Base-by-base conservation (phyloP, 2,329 filamentous ascomycete species). In the Thelonectria rubi region DNA sequence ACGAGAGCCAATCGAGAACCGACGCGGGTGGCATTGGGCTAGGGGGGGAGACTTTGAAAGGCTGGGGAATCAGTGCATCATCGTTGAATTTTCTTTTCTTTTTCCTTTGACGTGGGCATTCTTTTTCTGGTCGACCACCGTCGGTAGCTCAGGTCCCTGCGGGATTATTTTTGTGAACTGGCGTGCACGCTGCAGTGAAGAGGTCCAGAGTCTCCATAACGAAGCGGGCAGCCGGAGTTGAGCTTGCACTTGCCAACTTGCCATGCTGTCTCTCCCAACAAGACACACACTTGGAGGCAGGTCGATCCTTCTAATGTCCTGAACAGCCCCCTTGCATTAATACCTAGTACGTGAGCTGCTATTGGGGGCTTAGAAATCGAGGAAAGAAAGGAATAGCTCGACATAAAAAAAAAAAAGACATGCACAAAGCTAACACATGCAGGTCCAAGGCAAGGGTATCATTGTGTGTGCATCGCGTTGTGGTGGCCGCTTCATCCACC, bases 91-190 rank as follows among this genome's bases (percentile, higher is more conserved):
- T 37, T 37, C 10, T 37, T 37, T 37, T 6, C 34, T 37, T 37
- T 37, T 37, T 37, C 14, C 34, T 37, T 37, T 15, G 6, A 6
- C 34, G 8, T 37, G 9, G 10, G 10, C 11, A 37, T 37, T 15
- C 12, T 37, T 37, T 37, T 37, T 30, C 26, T 30, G 26, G 26
- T 30, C 26, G 26, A 30, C 26, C 26, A 30, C 26, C 26, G 26
- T 48, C 20, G 10, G 24, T 32, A 17, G 26, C 46, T 30, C 20
- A n/a, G 43, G 24, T 17, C 45, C 24, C 15, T 62, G 60, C 45
- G 60, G 60, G 60, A 62, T 62, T 62, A 62, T 55, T 55, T 17
- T 24, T 60, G 40, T 52, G 46, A 42, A 43, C 50, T 15, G n/a
- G 21, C 51, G 26, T 60, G 51, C 58, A 56, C 52, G 47, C 40